Conservation (phyloP, 306 rosid species). For the Rubus parviflorus region DNA sequence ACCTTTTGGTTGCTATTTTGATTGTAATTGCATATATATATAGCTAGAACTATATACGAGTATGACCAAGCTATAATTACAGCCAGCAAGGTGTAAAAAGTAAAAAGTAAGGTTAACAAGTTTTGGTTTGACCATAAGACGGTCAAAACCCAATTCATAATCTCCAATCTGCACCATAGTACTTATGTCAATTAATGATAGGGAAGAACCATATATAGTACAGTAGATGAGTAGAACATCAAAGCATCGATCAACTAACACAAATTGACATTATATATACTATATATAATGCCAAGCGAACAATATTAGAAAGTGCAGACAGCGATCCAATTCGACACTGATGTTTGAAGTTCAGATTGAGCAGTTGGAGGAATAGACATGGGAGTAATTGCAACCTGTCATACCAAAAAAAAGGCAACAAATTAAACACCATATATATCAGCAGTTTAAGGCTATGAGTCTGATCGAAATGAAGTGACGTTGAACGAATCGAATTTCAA, state of each 20-base stretch:
- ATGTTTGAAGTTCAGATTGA: constrained; percentile 35
- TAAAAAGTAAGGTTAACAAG: too few species aligned
- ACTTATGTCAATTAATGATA: too few species aligned
- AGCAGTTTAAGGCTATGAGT: not conserved
- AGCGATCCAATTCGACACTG: constrained; percentile 52
- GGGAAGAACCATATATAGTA: not conserved
- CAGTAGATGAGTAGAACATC: constrained; percentile 4
- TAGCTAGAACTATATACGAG: too few species aligned
- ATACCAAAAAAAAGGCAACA: constrained; percentile 17
- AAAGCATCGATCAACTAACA: not conserved
- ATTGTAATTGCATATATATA: too few species aligned
- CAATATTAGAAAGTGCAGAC: constrained; percentile 25
- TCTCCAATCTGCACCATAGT: too few species aligned
- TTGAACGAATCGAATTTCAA: not conserved
- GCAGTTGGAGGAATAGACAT: constrained; percentile 32
- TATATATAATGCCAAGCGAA: not conserved
- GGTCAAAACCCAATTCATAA: too few species aligned
- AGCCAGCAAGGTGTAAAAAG: too few species aligned
- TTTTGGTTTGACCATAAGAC: too few species aligned
- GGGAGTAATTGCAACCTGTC: constrained; percentile 54
- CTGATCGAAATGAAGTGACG: not conserved
- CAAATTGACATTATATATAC: not conserved
- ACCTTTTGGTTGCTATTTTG: too few species aligned
- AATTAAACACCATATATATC: not conserved
- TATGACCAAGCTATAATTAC: too few species aligned